A percentile compares a stretch with the other conserved stretches of the same genome.
phyloP scores from a whole-genome alignment of 495 filamentous ascomycete genomes.

The Aspergillus saccharolyticus region DNA sequence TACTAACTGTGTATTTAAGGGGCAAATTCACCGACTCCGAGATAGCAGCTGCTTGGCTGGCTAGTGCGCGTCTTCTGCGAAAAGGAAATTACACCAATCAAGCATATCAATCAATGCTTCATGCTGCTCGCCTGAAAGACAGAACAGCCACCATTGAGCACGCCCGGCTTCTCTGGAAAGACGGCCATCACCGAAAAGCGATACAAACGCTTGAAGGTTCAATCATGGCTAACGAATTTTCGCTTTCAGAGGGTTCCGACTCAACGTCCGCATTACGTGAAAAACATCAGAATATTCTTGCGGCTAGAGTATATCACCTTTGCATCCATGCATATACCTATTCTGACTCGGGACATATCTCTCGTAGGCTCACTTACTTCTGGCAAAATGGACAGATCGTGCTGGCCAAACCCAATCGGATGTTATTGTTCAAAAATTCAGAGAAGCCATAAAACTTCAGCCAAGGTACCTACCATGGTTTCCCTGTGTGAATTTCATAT shows the following conservation, averaged over 20 bases:
- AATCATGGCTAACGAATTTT: slow-evolving; percentile 69
- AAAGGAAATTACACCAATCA: slow-evolving; percentile 77
- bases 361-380: slow-evolving; percentile 64
- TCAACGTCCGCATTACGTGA: slow-evolving; percentile 30
- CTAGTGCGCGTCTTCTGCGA: slow-evolving; percentile 76
- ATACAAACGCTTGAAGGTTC: slow-evolving; percentile 85
- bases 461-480: slow-evolving; percentile 24
- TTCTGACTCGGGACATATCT: background rate
- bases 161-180: slow-evolving; percentile 87
- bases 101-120: slow-evolving; percentile 88
- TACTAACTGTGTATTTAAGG: slow-evolving; percentile 22
- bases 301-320: slow-evolving; percentile 34
- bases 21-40: slow-evolving; percentile 55
- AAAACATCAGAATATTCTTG: slow-evolving; percentile 43
- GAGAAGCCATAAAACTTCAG: slow-evolving; percentile 56
- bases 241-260: slow-evolving; percentile 37
- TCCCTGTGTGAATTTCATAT: slow-evolving; percentile 2
- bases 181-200: slow-evolving; percentile 89
- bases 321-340: background rate
- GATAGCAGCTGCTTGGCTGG: slow-evolving; percentile 80
- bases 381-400: slow-evolving; percentile 94
- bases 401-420: slow-evolving; percentile 84
- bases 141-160: slow-evolving; percentile 87
- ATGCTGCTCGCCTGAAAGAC: slow-evolving; percentile 79
- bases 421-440: slow-evolving; percentile 72